Percentiles rank a stretch among this genome's conserved stretches.
phyloP scores from a whole-genome alignment of 2,329 filamentous ascomycete species.

The Colletotrichum liriopes region DNA sequence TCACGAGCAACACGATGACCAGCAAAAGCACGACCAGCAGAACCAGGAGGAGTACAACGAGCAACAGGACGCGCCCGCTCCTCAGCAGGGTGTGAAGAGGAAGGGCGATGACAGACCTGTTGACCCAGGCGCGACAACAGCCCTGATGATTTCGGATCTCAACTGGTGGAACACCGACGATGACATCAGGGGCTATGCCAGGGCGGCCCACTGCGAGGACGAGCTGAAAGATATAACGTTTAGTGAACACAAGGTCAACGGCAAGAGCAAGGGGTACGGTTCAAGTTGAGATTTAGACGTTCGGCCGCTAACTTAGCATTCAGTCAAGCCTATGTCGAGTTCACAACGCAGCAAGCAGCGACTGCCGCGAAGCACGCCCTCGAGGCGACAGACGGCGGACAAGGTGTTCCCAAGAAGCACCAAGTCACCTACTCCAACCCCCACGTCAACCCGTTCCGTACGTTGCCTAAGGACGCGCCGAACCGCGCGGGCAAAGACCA shows the following conservation, averaged over 20 bases:
- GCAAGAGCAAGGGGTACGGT: slow-evolving; percentile 95
- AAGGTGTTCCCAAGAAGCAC: slow-evolving; percentile 77
- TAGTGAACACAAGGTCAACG: slow-evolving; percentile 98
- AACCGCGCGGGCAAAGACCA: slow-evolving; percentile 76
- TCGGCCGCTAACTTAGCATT: slow-evolving; percentile 4
- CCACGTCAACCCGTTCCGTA: slow-evolving; percentile 89
- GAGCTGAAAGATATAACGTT: slow-evolving; percentile 95
- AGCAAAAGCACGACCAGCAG: slow-evolving; percentile 57
- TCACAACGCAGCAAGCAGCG: slow-evolving; percentile 85
- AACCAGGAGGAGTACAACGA: slow-evolving; percentile 46
- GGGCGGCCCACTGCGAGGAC: slow-evolving; percentile 83
- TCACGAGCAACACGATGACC: slow-evolving; percentile 52
- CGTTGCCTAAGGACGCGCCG: slow-evolving; percentile 89
- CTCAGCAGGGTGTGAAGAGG: slow-evolving; percentile 72
- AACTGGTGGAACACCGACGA: slow-evolving; percentile 99
- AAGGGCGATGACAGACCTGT: slow-evolving; percentile 74
- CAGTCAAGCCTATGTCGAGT: slow-evolving; percentile 87
- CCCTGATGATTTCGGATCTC: slow-evolving; percentile 89
- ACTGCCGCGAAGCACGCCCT: slow-evolving; percentile 88
- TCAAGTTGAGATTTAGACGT: neutral
- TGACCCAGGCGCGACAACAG: slow-evolving; percentile 74
- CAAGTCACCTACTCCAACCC: slow-evolving; percentile 83
- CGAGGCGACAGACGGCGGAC: slow-evolving; percentile 73
- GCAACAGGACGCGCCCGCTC: slow-evolving; percentile 49
- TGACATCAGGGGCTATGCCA: slow-evolving; percentile 90